phyloP scores from a whole-genome alignment of 768 basidiomycete genomes.

The Russula vinacea region DNA sequence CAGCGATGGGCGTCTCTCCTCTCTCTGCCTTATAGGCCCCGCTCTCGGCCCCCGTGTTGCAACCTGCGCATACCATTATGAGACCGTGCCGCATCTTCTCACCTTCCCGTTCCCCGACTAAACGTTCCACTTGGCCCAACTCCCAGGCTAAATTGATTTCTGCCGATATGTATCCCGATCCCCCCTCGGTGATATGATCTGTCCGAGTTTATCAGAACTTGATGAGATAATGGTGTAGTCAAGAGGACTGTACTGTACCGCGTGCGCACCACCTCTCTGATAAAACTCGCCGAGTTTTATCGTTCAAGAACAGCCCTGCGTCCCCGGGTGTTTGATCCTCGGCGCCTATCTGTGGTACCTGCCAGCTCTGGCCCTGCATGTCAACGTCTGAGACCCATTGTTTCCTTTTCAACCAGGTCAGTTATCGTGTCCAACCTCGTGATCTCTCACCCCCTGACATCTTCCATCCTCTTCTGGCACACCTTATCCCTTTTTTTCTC shows the following conservation, averaged over 20 bases:
- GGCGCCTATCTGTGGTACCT: neutral
- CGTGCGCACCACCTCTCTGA: too few relatives aligned
- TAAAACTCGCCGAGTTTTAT: neutral
- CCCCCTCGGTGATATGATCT: conserved; percentile 15
- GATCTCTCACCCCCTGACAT: conserved; percentile 17
- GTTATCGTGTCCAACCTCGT: conserved; percentile 18
- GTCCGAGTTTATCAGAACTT: conserved; percentile 2
- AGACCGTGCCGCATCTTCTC: conserved; percentile 22
- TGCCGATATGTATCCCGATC: too few relatives aligned
- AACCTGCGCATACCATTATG: conserved; percentile 17
- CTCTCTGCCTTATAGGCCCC: neutral
- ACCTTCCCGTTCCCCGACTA: conserved; percentile 6
- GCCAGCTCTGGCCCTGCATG: neutral
- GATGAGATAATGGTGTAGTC: conserved; percentile 9
- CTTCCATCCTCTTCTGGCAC: conserved; percentile 21
- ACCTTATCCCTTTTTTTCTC: conserved; percentile 8
- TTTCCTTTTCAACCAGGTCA: conserved; percentile 16
- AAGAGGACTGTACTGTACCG: neutral
- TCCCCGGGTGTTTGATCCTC: neutral
- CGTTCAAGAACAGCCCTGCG: neutral
- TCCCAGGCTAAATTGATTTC: conserved; percentile 6
- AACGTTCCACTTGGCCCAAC: conserved; percentile 13
- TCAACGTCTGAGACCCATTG: neutral
- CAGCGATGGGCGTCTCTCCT: neutral
- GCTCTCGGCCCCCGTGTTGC: conserved; percentile 12